Conservation (phyloP, 768 basidiomycete species). For the Lentinula detonsa region DNA sequence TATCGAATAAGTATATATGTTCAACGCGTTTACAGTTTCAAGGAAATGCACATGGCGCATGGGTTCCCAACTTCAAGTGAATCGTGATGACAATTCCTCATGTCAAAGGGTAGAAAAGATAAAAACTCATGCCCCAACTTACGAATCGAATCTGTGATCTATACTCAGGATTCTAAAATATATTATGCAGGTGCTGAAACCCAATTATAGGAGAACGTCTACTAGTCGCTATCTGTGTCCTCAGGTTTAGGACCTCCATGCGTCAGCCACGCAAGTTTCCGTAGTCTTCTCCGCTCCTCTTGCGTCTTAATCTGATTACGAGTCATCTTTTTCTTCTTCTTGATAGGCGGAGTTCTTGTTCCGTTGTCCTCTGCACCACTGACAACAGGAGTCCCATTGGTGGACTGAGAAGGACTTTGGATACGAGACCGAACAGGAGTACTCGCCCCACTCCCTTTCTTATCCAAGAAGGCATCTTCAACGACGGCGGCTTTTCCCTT, state of each 20-base stretch:
- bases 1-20: too few relatives aligned
- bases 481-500: slow-evolving; percentile 84
- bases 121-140: background rate
- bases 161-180: background rate
- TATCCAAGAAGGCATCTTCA: slow-evolving; percentile 79
- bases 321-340: slow-evolving; percentile 90
- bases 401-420: slow-evolving; percentile 66
- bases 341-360: slow-evolving; percentile 33
- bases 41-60: background rate
- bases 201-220: background rate
- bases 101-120: too few relatives aligned
- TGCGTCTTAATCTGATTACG: slow-evolving; percentile 84
- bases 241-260: slow-evolving; percentile 80
- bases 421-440: slow-evolving; percentile 69
- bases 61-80: background rate
- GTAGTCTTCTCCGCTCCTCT: slow-evolving; percentile 76
- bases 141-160: background rate
- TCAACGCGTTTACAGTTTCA: background rate
- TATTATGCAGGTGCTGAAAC: background rate
- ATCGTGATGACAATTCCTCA: too few relatives aligned
- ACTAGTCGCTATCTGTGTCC: slow-evolving; percentile 65
- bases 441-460: slow-evolving; percentile 65
- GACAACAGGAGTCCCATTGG: slow-evolving; percentile 65
- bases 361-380: slow-evolving; percentile 69
- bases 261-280: slow-evolving; percentile 80